A percentile compares a stretch with the other conserved stretches of the same genome.
Conservation (phyloP, 306 rosid species). For the Abrus pulchellus region DNA sequence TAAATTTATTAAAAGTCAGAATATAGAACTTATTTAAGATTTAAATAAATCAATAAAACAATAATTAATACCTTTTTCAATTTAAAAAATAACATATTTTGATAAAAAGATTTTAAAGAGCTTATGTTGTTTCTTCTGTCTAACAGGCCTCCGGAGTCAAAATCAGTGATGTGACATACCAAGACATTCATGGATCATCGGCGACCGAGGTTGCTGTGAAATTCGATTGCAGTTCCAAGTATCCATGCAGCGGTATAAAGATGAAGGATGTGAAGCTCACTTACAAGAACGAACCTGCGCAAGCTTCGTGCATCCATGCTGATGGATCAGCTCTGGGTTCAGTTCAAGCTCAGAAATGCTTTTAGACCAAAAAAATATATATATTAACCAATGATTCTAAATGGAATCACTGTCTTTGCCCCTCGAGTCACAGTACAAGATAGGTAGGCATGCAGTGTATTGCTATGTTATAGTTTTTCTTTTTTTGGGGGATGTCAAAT, state of each 20-base stretch:
- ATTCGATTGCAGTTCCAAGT: conserved; percentile 66
- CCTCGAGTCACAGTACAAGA: background rate
- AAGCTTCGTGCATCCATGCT: conserved; percentile 56
- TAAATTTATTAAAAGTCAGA: too few species aligned
- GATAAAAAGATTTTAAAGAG: too few species aligned
- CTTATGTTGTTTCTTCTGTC: background rate
- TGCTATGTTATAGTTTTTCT: background rate
- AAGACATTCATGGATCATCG: conserved; percentile 64
- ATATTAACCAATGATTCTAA: background rate
- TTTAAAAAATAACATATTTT: too few species aligned
- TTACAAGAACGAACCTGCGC: conserved; percentile 53
- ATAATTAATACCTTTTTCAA: too few species aligned
- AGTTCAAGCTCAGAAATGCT: conserved; percentile 63
- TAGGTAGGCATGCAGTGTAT: background rate
- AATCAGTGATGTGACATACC: conserved; percentile 62
- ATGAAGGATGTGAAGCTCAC: conserved; percentile 63
- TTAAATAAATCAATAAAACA: too few species aligned
- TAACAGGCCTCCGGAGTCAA: conserved; percentile 68
- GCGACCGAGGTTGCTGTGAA: conserved; percentile 62
- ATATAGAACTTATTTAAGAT: too few species aligned
- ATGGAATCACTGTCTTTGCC: background rate
- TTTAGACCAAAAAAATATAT: conserved; percentile 2
- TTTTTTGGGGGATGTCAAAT: background rate
- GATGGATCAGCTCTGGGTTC: conserved; percentile 48
- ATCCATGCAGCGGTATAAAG: conserved; percentile 59